Evolutionary conservation across 176 grass and related monocot species (phyloP), one percentile per base, ranked within the genome.

Genomic region (Phyllostachys edulis): DNA sequence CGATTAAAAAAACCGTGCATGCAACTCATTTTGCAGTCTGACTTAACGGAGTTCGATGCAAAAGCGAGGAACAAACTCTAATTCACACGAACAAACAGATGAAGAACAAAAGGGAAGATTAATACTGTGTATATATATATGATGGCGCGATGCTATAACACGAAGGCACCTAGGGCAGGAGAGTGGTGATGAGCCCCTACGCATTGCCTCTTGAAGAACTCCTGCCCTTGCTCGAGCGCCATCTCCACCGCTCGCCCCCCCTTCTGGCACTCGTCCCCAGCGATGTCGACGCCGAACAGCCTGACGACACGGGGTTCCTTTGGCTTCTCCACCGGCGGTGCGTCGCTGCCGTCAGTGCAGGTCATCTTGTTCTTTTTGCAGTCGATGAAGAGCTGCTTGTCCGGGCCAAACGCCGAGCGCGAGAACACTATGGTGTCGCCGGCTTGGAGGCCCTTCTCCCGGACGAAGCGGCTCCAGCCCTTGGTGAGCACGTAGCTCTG

Each of bases 401-500:
- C 93, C 3, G 74, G 36, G 0, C 82, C 82, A 41, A 83, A 87
- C 0, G 88, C 83, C 2, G 88, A 92, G 68, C 85, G 76, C 12
- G 89, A 93, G 84, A 97, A 97, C 20, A 88, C 85, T 26, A 97
- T 86, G 63, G 90, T 83, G 81, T 97, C 92, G 18, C 94, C 94
- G n/a, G 94, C 92, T n/a, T 81, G 80, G 70, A 97, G 90, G 1
- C 83, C 81, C 87, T 97, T 97, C 88, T 97, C 95, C 87, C 94
- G 63, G 56, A 97, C 95, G 85, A 94, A 97, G 12, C 89, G 91
- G 87, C 96, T 98, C 96, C 96, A 98, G 0, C 96, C 96, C 71
- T 95, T 98, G 63, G 96, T 98, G 37, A 98, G 88, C 55, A 98
- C 96, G 78, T 98, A 98, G 89, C 96, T 98, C 89, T 98, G 96